phyloP scores from a whole-genome alignment of 257 asterid genomes.

The Ballota nigra region DNA sequence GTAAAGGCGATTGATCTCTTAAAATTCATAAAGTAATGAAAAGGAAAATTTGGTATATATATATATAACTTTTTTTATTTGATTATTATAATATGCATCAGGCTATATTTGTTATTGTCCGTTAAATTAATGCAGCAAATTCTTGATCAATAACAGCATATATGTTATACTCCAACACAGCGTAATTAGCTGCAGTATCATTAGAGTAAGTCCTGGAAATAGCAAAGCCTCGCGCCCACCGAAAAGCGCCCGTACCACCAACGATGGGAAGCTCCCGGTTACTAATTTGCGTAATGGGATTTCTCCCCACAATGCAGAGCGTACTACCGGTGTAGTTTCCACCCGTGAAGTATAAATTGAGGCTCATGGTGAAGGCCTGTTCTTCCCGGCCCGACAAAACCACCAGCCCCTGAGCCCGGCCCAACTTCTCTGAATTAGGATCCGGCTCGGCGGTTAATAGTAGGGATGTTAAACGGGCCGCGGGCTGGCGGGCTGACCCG shows the following conservation, averaged over 20 bases:
- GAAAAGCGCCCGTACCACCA: not conserved
- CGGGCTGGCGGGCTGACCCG: too few species aligned
- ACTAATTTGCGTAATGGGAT: not conserved
- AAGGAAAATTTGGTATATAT: too few species aligned
- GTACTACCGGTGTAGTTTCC: not conserved
- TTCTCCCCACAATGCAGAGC: not conserved
- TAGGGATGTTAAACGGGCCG: too few species aligned
- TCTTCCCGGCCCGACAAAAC: too few species aligned
- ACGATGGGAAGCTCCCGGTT: not conserved
- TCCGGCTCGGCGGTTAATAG: not conserved
- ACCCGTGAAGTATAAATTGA: not conserved
- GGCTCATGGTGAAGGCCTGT: too few species aligned
- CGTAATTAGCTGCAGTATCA: not conserved
- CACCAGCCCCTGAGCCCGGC: conserved; percentile 24
- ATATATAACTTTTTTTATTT: too few species aligned
- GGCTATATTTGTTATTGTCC: not conserved
- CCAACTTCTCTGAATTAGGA: not conserved
- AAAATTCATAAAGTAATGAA: too few species aligned
- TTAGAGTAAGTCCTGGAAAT: not conserved
- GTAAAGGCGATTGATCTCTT: too few species aligned
- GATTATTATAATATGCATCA: too few species aligned
- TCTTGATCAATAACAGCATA: not conserved
- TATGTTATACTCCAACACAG: not conserved
- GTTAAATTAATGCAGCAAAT: not conserved
- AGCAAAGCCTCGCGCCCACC: not conserved